A percentile compares a stretch with the other conserved stretches of the same genome.
Conservation (phyloP, 768 basidiomycete species). For the Russula sp. region DNA sequence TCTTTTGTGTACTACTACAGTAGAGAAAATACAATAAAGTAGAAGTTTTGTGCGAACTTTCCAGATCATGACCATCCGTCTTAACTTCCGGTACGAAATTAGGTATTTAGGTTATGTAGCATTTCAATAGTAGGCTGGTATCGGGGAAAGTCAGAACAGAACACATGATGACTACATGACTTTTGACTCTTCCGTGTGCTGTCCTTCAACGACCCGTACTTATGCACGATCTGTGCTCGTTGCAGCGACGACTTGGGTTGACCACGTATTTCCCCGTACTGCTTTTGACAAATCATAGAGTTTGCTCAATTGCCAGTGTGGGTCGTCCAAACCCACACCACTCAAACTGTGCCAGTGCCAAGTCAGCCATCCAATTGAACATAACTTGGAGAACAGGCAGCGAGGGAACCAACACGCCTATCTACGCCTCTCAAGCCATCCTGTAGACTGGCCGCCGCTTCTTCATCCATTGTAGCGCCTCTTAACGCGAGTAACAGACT, state of each 20-base stretch:
- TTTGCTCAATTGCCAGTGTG: slow-evolving; percentile 48
- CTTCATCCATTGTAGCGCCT: slow-evolving; percentile 57
- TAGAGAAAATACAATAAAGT: too few relatives aligned
- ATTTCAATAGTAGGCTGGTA: neutral
- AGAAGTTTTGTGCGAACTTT: too few relatives aligned
- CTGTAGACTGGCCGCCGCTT: slow-evolving; percentile 55
- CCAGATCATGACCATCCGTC: too few relatives aligned
- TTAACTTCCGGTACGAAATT: slow-evolving; percentile 27
- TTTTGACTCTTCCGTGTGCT: slow-evolving; percentile 43
- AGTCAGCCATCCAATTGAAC: slow-evolving; percentile 20
- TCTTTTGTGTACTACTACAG: too few relatives aligned
- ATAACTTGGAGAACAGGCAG: slow-evolving; percentile 13
- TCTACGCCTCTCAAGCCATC: slow-evolving; percentile 57
- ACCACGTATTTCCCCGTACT: slow-evolving; percentile 51
- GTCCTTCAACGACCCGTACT: slow-evolving; percentile 38
- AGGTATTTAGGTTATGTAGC: too few relatives aligned
- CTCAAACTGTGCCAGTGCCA: slow-evolving; percentile 41
- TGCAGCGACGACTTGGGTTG: slow-evolving; percentile 47
- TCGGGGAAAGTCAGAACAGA: neutral
- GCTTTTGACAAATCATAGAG: slow-evolving; percentile 52
- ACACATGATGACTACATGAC: too few relatives aligned
- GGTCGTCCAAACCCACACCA: slow-evolving; percentile 42
- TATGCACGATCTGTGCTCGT: slow-evolving; percentile 39
- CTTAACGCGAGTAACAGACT: slow-evolving; percentile 41
- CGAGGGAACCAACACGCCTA: slow-evolving; percentile 40